Percentiles rank a stretch among this genome's conserved stretches.
phyloP scores from a whole-genome alignment of 495 filamentous ascomycete genomes.

The Penicillium alfredii region DNA sequence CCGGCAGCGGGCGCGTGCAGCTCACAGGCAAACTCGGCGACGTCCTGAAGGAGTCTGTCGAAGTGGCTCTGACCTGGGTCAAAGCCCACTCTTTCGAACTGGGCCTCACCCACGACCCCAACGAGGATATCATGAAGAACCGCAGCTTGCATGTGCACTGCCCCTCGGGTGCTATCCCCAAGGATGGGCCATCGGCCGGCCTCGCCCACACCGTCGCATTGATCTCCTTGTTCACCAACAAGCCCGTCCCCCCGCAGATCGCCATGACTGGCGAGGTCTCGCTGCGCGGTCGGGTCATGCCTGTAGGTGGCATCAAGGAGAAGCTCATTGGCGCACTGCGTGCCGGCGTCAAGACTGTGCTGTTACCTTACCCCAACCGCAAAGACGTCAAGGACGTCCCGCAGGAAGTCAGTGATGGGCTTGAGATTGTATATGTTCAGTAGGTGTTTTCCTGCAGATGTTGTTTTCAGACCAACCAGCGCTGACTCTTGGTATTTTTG shows the following conservation, averaged over 20 bases:
- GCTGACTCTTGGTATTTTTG: not conserved
- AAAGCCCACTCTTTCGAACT: constrained; percentile 93
- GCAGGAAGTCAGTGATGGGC: constrained; percentile 76
- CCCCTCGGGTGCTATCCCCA: constrained; percentile 89
- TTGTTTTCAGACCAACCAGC: no score
- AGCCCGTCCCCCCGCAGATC: constrained; percentile 81
- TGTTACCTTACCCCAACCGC: constrained; percentile 80
- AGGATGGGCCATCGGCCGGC: constrained; percentile 84
- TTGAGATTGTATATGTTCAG: constrained; percentile 86
- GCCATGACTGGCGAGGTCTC: constrained; percentile 98
- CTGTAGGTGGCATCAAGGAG: constrained; percentile 96
- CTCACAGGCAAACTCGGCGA: constrained; percentile 98
- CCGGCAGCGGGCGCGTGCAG: constrained; percentile 84
- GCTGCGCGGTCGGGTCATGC: constrained; percentile 78
- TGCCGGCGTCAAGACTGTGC: constrained; percentile 89
- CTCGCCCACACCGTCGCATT: constrained; percentile 91
- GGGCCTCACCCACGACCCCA: constrained; percentile 70
- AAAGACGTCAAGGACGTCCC: constrained; percentile 94
- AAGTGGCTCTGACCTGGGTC: constrained; percentile 94
- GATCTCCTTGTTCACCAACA: constrained; percentile 84
- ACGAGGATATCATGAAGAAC: constrained; percentile 93
- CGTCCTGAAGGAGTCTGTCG: constrained; percentile 94
- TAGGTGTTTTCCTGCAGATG: no score
- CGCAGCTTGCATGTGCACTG: constrained; percentile 96
- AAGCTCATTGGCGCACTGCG: constrained; percentile 92